Evolutionary conservation across 495 filamentous ascomycete genomes (phyloP).

Genomic region (Hyphodiscus hymeniophilus): DNA sequence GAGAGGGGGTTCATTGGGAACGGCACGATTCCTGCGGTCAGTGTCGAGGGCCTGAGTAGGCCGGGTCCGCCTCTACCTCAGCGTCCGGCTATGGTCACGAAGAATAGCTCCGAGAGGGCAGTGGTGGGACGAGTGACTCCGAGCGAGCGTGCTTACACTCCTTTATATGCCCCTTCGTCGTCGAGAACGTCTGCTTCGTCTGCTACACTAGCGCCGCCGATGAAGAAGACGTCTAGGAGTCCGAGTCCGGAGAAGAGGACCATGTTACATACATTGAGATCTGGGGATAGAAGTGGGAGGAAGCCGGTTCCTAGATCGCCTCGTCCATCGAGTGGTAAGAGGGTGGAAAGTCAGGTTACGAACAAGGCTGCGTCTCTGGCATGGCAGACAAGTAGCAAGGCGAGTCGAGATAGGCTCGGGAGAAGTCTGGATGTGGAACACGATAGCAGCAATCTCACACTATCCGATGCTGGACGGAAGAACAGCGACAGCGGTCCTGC

Average conservation of each 20-base stretch:
- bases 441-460: slow-evolving; percentile 10
- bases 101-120: slow-evolving; percentile 43
- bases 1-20: slow-evolving; percentile 61
- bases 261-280: slow-evolving; percentile 77
- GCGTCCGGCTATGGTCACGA: slow-evolving; percentile 30
- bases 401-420: slow-evolving; percentile 25
- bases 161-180: slow-evolving; percentile 1
- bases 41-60: slow-evolving; percentile 67
- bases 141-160: slow-evolving; percentile 9
- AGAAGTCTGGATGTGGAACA: slow-evolving; percentile 28
- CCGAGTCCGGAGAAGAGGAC: slow-evolving; percentile 77
- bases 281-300: slow-evolving; percentile 43
- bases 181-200: slow-evolving; percentile 17
- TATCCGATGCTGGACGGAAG: slow-evolving; percentile 15
- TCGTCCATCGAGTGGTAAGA: slow-evolving; percentile 26
- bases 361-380: slow-evolving; percentile 85
- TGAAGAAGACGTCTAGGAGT: slow-evolving; percentile 46
- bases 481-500: slow-evolving; percentile 9
- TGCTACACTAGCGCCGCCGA: slow-evolving; percentile 28
- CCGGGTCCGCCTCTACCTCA: slow-evolving; percentile 51
- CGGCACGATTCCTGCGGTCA: slow-evolving; percentile 71
- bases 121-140: slow-evolving; percentile 16
- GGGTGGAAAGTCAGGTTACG: slow-evolving; percentile 41
- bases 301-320: slow-evolving; percentile 46
- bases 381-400: slow-evolving; percentile 49